Evolutionary conservation across 805 yeast species (phyloP), one percentile per base, ranked within the genome.

Genomic region (Ogataea corticis): DNA sequence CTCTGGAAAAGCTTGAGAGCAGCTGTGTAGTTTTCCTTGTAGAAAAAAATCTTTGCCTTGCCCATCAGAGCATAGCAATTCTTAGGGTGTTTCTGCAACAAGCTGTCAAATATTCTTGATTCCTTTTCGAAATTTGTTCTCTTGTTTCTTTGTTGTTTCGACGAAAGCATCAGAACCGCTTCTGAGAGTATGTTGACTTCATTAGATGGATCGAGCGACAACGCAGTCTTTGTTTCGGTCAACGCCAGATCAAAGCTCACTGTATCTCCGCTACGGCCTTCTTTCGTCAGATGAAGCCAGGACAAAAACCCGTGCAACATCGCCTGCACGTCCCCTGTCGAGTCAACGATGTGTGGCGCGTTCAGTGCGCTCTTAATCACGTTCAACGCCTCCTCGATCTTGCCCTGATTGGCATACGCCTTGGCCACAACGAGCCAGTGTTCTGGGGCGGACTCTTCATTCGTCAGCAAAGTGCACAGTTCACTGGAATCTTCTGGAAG

Each of bases 401-500:
- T 76, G 2, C 77, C 79, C 38, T 76, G 77, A 42, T 81, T 73
- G 32, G 86, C 82, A 63, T 90, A 94, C 0, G 94, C 96, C 47
- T 82, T 70, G 3, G 96, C 91, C 50, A 91, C 82, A 17, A 85
- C 76, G 15, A 88, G 67, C 99, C 99, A 94, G 67, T 82, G 87
- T 59, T 83, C 82, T 44, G 77, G 72, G 17, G 78, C 81, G 40
- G 92, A 83, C 45, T 78, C 79, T 68, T 94, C 98, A 53, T 86
- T 87, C 50, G 86, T 85, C 51, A 94, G 71, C 50, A 92, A 76
- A 21, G 80, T 77, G 52, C 86, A 81, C 51, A 94, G 73, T 59
- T 94, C 98, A 36, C 80, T 75, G 4, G 96, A 87, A 63, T 92
- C 96, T 17, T 87, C 96, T 4, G 96, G 96, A 45, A 90, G 72